Conservation (phyloP, 192 early-diverging fungal species). For the Linnemannia hyalina region DNA sequence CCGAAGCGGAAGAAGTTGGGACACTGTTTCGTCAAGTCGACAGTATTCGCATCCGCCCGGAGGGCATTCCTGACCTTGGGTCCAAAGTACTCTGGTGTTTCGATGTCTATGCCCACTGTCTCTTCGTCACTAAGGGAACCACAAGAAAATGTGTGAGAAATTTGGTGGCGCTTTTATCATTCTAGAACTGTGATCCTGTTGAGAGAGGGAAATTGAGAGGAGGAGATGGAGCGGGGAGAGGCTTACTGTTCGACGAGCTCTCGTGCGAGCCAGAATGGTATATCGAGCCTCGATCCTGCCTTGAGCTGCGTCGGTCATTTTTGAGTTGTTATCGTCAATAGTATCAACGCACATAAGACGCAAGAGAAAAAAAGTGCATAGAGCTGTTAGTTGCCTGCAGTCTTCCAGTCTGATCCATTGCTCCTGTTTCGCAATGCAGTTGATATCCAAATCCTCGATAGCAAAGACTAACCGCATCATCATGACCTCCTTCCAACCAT, state of each 20-base stretch:
- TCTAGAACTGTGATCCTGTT: background rate
- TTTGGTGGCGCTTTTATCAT: background rate
- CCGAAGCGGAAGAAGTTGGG: constrained; percentile 49
- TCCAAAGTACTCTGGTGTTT: constrained; percentile 43
- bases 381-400: background rate
- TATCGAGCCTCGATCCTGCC: constrained; percentile 46
- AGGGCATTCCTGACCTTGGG: constrained; percentile 47
- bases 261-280: constrained; percentile 48
- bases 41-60: constrained; percentile 32
- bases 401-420: too few species aligned
- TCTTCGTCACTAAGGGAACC: constrained; percentile 11
- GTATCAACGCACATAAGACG: background rate
- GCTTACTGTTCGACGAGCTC: constrained; percentile 42
- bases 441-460: background rate
- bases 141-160: background rate
- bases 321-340: background rate
- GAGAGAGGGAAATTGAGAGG: background rate
- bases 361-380: background rate
- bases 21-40: constrained; percentile 42
- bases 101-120: constrained; percentile 31
- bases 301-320: constrained; percentile 20
- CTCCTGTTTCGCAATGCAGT: too few species aligned
- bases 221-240: background rate
- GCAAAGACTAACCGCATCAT: constrained; percentile 19
- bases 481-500: constrained; percentile 45